Conservation (phyloP, 2,329 filamentous ascomycete genomes). For the Amauroascus verrucosus region DNA sequence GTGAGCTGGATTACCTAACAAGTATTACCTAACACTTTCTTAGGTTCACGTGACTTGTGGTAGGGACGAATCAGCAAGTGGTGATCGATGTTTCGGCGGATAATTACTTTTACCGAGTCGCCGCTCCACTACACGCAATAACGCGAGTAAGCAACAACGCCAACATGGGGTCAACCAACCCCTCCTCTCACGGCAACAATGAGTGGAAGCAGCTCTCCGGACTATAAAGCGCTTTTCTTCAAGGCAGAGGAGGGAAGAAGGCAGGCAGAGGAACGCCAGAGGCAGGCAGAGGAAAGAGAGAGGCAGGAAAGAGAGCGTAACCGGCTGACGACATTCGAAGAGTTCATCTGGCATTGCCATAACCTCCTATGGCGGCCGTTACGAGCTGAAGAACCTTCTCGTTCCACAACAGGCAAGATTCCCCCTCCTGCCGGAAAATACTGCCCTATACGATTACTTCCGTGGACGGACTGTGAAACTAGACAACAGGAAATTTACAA, state of each 20-base stretch:
- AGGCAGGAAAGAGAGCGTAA: background rate
- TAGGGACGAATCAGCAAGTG: no score
- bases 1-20: no score
- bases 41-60: no score
- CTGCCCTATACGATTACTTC: background rate
- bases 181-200: no score
- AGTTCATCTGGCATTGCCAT: background rate
- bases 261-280: slow-evolving; percentile 7
- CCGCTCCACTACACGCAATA: no score
- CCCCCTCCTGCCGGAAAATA: background rate
- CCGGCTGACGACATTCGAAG: background rate
- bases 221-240: slow-evolving; percentile 19
- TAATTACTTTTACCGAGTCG: no score
- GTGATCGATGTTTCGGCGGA: no score
- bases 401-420: background rate
- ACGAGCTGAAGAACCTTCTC: background rate
- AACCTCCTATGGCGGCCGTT: background rate
- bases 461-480: background rate
- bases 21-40: no score
- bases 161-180: no score
- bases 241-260: slow-evolving; percentile 12
- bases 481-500: background rate
- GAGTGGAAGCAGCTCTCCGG: no score
- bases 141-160: no score
- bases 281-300: slow-evolving; percentile 16